Evolutionary conservation across 306 rosid genomes (phyloP).

Genomic region (Adenanthera pavonina): DNA sequence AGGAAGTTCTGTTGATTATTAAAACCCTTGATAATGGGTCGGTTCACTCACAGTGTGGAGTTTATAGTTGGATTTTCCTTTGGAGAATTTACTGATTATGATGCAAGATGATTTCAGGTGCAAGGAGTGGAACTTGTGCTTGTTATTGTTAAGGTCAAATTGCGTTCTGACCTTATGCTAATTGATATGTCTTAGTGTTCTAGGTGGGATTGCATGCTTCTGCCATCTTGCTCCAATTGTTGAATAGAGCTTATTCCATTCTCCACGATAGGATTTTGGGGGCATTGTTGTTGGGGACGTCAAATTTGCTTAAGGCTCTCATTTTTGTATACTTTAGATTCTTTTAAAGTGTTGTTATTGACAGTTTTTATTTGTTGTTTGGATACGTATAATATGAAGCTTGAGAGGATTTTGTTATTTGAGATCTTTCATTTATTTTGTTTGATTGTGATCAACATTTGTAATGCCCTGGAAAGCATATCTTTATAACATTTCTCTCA

Average conservation of each 20-base stretch:
- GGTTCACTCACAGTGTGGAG: conserved; percentile 31
- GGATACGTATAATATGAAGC: neutral
- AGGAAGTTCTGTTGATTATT: conserved; percentile 23
- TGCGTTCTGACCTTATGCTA: neutral
- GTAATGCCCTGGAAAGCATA: neutral
- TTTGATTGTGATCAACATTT: neutral
- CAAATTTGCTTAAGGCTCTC: neutral
- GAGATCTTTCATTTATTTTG: neutral
- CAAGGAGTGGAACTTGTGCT: conserved; percentile 29
- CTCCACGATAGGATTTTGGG: neutral
- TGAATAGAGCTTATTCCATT: too few relatives aligned
- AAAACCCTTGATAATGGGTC: conserved; percentile 62
- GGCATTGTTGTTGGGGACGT: conserved; percentile 4
- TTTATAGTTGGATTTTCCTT: conserved; percentile 8
- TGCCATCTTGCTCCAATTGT: neutral
- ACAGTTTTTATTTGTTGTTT: conserved; percentile 34
- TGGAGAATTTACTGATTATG: conserved; percentile 28
- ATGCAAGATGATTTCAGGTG: conserved; percentile 36
- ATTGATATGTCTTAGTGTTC: conserved; percentile 16
- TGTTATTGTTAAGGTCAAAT: neutral
- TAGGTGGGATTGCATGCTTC: neutral
- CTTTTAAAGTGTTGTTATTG: conserved; percentile 10
- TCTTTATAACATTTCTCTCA: neutral
- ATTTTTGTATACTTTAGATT: conserved; percentile 16
- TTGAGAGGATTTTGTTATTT: neutral